phyloP scores from a whole-genome alignment of 2,329 filamentous ascomycete genomes.

The Epicoccum nigrum region DNA sequence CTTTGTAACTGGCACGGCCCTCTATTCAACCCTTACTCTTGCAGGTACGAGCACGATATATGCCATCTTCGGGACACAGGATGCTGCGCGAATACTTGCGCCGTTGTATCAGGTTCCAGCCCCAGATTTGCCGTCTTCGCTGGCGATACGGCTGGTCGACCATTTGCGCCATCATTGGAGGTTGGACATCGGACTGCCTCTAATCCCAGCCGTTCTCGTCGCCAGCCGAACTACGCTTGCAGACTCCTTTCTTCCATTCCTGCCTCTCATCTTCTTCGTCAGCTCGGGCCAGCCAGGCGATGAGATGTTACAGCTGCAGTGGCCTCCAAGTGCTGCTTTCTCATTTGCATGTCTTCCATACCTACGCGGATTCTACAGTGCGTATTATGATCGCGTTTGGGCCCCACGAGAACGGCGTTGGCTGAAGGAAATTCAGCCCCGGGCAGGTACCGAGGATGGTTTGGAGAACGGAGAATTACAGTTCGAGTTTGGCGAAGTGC shows the following conservation, averaged over 20 bases:
- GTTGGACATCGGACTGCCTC: conserved; percentile 65
- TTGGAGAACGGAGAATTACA: conserved; percentile 23
- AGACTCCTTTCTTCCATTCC: conserved; percentile 67
- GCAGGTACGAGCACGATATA: conserved; percentile 69
- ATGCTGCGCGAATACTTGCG: conserved; percentile 61
- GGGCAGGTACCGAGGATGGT: conserved; percentile 47
- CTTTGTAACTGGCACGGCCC: conserved; percentile 56
- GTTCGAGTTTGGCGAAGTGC: conserved; percentile 13
- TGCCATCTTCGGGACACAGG: conserved; percentile 68
- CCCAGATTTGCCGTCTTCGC: conserved; percentile 34
- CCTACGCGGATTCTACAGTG: conserved; percentile 67
- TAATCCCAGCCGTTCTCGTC: conserved; percentile 71
- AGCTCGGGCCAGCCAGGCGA: conserved; percentile 56
- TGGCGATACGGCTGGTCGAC: conserved; percentile 41
- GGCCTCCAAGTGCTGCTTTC: conserved; percentile 70
- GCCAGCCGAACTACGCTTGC: conserved; percentile 69
- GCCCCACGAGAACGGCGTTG: conserved; percentile 63
- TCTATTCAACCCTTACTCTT: conserved; percentile 55
- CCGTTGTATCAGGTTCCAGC: conserved; percentile 47
- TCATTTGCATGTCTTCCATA: conserved; percentile 71
- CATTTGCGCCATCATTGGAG: conserved; percentile 53
- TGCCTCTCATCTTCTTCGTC: conserved; percentile 67
- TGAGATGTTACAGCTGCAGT: conserved; percentile 60
- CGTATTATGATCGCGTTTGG: conserved; percentile 66
- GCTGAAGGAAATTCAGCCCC: conserved; percentile 67